A percentile compares a stretch with the other conserved stretches of the same genome.
These are phyloP conservation scores for Phialophora tarda DNA, from an alignment of 2,329 filamentous ascomycete species.

Conservation along the genomic window DNA sequence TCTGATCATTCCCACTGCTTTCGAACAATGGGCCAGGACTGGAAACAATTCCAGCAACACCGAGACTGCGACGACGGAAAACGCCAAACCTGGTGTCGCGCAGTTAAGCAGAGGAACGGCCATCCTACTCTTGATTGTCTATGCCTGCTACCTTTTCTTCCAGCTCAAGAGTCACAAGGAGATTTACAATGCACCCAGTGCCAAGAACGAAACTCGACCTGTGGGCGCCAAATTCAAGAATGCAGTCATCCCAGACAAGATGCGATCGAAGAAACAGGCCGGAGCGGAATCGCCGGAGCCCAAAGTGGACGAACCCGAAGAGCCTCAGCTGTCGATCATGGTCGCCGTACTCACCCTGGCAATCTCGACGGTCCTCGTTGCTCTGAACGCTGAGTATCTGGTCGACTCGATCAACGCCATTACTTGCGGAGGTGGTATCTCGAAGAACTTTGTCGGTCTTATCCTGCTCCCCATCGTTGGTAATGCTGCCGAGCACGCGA, in stretches of 20 bases:
- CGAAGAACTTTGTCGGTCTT: conserved; percentile 66
- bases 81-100: conserved; percentile 35
- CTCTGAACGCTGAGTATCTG: conserved; percentile 74
- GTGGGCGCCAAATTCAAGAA: conserved; percentile 36
- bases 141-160: conserved; percentile 83
- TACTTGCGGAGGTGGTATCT: conserved; percentile 56
- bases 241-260: conserved; percentile 40
- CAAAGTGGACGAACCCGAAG: conserved; percentile 71
- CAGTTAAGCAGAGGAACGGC: conserved; percentile 53
- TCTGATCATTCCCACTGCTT: conserved; percentile 89
- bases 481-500: conserved; percentile 70
- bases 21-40: conserved; percentile 63
- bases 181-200: conserved; percentile 79
- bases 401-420: conserved; percentile 63
- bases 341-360: conserved; percentile 75
- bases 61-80: conserved; percentile 27
- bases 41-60: conserved; percentile 27
- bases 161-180: conserved; percentile 83
- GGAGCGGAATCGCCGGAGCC: conserved; percentile 18
- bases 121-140: conserved; percentile 83
- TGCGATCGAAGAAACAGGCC: conserved; percentile 16
- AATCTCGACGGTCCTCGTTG: conserved; percentile 77
- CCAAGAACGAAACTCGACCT: conserved; percentile 72
- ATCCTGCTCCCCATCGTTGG: conserved; percentile 70
- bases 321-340: conserved; percentile 72